These are phyloP conservation scores for Stephania japonica DNA, from an alignment of 164 flowering plant genomes.

Conservation along the genomic window DNA sequence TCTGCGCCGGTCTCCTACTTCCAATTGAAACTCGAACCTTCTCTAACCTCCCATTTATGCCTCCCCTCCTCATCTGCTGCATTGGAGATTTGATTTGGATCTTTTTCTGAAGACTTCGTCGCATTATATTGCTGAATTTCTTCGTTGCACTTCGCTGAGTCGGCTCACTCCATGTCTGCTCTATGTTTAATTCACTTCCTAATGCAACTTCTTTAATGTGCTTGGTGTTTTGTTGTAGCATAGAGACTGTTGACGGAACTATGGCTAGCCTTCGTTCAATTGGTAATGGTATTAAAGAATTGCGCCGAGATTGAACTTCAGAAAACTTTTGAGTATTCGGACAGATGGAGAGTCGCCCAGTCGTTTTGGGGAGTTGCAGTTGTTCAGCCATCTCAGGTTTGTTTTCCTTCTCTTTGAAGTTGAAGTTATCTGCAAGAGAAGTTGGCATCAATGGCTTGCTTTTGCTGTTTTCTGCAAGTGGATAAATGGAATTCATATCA, in stretches of 20 bases:
- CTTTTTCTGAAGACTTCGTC: constrained; percentile 74
- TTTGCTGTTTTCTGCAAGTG: constrained; percentile 41
- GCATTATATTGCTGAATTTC: constrained; percentile 46
- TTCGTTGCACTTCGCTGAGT: constrained; percentile 33
- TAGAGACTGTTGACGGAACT: constrained; percentile 23
- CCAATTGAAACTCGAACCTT: constrained; percentile 71
- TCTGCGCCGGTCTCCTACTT: constrained; percentile 52
- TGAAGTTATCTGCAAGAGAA: constrained; percentile 24
- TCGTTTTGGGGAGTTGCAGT: constrained; percentile 31
- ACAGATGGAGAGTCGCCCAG: constrained; percentile 69
- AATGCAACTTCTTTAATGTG: constrained; percentile 25
- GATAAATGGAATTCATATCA: constrained; percentile 25
- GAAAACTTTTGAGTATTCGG: constrained; percentile 31
- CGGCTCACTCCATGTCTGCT: constrained; percentile 41
- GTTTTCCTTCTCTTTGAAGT: constrained; percentile 72
- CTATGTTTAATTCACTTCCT: constrained; percentile 27
- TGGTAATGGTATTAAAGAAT: constrained; percentile 70
- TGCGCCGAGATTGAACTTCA: constrained; percentile 48
- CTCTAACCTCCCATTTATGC: constrained; percentile 60
- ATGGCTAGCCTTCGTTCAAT: constrained; percentile 18
- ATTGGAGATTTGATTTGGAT: constrained; percentile 43
- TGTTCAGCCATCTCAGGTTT: constrained; percentile 44
- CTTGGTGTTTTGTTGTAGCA: constrained; percentile 23
- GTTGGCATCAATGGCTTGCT: constrained; percentile 26
- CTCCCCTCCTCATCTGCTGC: constrained; percentile 43